Percentiles rank a stretch among this genome's conserved stretches.
phyloP scores from a whole-genome alignment of 2,329 filamentous ascomycete species.

The Claviceps citrina region DNA sequence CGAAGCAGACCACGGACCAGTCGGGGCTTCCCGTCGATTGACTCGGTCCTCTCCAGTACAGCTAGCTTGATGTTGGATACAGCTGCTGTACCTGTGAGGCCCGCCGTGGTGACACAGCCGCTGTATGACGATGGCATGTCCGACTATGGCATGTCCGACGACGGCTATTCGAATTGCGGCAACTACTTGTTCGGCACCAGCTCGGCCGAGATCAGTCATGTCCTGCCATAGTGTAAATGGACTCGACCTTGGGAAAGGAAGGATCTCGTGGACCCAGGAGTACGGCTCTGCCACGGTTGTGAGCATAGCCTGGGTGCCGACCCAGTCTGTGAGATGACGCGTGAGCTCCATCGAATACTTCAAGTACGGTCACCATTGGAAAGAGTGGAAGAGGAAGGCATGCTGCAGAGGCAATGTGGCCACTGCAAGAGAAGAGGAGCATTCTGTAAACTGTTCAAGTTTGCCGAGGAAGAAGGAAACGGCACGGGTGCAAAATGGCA shows the following conservation, averaged over 20 bases:
- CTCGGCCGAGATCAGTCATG: background rate
- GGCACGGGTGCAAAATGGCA: background rate
- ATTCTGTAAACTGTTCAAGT: slow-evolving; percentile 7
- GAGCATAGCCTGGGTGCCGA: slow-evolving; percentile 3
- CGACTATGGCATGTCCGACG: too few relatives aligned
- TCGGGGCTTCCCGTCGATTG: background rate
- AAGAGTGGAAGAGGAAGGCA: slow-evolving; percentile 1
- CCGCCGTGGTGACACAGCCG: background rate
- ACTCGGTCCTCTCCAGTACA: background rate
- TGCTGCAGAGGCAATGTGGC: slow-evolving; percentile 7
- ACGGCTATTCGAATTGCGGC: too few relatives aligned
- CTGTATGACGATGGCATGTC: background rate
- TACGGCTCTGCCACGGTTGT: slow-evolving; percentile 11
- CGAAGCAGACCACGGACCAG: background rate
- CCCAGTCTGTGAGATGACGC: background rate
- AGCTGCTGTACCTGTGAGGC: background rate
- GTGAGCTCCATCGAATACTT: background rate
- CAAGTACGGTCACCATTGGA: slow-evolving; percentile 8
- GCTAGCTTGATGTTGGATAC: background rate
- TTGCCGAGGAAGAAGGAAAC: background rate
- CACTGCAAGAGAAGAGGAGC: slow-evolving; percentile 4
- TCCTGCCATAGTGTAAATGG: background rate
- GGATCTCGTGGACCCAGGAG: slow-evolving; percentile 1
- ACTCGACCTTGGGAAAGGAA: slow-evolving; percentile 2
- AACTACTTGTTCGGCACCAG: too few relatives aligned